Evolutionary conservation across 2,329 filamentous ascomycete genomes (phyloP).

Genomic region (Colletotrichum agaves): DNA sequence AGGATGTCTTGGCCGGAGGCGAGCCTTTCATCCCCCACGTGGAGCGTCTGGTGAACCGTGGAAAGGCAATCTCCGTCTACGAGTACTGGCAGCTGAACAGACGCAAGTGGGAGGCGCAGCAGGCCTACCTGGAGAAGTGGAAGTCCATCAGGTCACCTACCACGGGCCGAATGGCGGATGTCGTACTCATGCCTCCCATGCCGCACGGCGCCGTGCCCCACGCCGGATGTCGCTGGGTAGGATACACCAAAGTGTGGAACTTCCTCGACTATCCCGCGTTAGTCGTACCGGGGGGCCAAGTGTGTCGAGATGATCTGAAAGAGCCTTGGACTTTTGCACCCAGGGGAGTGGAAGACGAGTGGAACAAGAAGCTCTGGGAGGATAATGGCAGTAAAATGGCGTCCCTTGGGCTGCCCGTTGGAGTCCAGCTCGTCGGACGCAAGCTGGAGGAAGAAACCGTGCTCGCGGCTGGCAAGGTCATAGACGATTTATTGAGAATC

Average conservation of each 20-base stretch:
- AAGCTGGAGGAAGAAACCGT: constrained; percentile 27
- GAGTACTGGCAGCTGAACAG: constrained; percentile 76
- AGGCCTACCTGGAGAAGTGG: constrained; percentile 66
- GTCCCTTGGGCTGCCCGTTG: not conserved
- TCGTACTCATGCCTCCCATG: constrained; percentile 68
- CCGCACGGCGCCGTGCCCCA: constrained; percentile 67
- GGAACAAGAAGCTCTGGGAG: constrained; percentile 21
- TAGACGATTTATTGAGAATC: constrained; percentile 1
- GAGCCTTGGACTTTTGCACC: constrained; percentile 40
- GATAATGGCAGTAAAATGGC: not conserved
- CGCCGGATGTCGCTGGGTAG: constrained; percentile 55
- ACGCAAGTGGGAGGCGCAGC: constrained; percentile 58
- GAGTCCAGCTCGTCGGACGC: constrained; percentile 25
- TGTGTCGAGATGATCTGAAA: constrained; percentile 53
- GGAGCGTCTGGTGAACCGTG: constrained; percentile 63
- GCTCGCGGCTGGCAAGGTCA: constrained; percentile 18
- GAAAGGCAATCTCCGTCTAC: constrained; percentile 67
- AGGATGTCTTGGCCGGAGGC: constrained; percentile 62
- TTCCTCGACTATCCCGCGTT: constrained; percentile 51
- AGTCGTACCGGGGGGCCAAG: constrained; percentile 46
- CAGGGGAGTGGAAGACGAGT: constrained; percentile 6
- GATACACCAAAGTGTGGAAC: constrained; percentile 54
- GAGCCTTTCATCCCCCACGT: constrained; percentile 71
- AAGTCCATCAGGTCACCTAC: constrained; percentile 52
- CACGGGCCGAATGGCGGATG: constrained; percentile 61